phyloP scores from a whole-genome alignment of 768 basidiomycete genomes.

The Lentinus brumalis region DNA sequence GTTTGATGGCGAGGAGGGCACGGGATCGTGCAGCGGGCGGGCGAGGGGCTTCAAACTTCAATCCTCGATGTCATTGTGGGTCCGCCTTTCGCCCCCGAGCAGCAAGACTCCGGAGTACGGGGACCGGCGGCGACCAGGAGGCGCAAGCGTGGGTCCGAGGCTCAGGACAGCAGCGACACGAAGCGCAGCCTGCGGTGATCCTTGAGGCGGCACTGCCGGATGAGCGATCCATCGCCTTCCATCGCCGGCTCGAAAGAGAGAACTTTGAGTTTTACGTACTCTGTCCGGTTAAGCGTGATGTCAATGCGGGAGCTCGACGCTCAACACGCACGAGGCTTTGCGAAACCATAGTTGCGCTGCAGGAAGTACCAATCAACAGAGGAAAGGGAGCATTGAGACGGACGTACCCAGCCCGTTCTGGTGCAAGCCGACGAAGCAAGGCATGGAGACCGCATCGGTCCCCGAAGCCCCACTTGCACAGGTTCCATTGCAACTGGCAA shows the following conservation, averaged over 20 bases:
- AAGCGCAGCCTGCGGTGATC: constrained; percentile 15
- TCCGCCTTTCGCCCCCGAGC: neutral
- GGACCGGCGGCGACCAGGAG: constrained; percentile 4
- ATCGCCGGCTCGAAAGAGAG: neutral
- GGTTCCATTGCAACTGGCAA: no score
- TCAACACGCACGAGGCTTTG: neutral
- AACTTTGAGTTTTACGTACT: constrained; percentile 16
- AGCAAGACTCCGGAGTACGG: neutral
- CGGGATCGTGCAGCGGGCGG: neutral
- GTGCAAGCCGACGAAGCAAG: neutral
- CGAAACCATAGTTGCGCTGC: neutral
- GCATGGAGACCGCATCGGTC: neutral
- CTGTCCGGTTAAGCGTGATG: neutral
- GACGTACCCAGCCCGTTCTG: neutral
- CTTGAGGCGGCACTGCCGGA: constrained; percentile 6
- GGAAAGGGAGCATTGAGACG: neutral
- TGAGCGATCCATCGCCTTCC: neutral
- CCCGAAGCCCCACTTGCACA: no score
- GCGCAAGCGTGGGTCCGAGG: constrained; percentile 9
- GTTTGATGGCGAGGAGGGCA: neutral
- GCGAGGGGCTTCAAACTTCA: neutral
- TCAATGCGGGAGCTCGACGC: no score
- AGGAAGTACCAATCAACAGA: neutral
- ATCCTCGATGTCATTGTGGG: neutral
- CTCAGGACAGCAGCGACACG: constrained; percentile 1